Base-by-base conservation (phyloP, 805 yeast species). In the Wickerhamiella australiensis region DNA sequence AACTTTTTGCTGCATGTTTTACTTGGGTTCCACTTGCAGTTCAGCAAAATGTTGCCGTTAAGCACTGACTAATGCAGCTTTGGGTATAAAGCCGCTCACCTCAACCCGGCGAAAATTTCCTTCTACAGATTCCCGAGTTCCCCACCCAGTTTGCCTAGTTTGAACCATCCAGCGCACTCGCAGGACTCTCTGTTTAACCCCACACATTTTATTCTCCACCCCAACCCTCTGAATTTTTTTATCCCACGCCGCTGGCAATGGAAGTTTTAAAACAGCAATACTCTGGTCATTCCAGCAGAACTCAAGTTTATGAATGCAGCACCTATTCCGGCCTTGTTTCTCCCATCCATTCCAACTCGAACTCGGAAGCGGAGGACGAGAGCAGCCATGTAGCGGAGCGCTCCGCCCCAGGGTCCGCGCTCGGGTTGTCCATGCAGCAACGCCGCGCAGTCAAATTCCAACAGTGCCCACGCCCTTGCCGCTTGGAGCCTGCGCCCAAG, bases 381-480 rank as follows among this genome's bases (percentile, higher is more conserved):
- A 17, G 15, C 20, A 33, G 8, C 20, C 38, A 5, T n/a, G 21
- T n/a, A n/a, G n/a, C n/a, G 12, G 21, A 11, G 15, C 33, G 20
- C 21, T 20, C 18, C n/a, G 33, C 21, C 15, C 12, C 13, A 21
- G 3, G 13, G 13, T 11, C 33, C 5, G 13, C 13, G 9, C n/a
- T 29, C 33, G 3, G 13, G 13, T 5, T 29, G 33, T 5, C 33
- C 13, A n/a, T 11, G 13, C 20, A 11, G 29, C 46, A 27, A 9
- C 18, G 37, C 22, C 49, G 49, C 22, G 47, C 47, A 1, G 47
- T 46, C 5, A 21, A 46, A 41, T 46, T 46, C 25, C 25, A 37
- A 21, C 43, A 46, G 35, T 46, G 49, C 43, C 49, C 49, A 20
- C 29, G 41, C 25, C 49, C 49, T 20, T 20, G 29, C 29, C 49